Evolutionary conservation across 345 rosid species (phyloP).

Genomic region (Durio zibethinus): DNA sequence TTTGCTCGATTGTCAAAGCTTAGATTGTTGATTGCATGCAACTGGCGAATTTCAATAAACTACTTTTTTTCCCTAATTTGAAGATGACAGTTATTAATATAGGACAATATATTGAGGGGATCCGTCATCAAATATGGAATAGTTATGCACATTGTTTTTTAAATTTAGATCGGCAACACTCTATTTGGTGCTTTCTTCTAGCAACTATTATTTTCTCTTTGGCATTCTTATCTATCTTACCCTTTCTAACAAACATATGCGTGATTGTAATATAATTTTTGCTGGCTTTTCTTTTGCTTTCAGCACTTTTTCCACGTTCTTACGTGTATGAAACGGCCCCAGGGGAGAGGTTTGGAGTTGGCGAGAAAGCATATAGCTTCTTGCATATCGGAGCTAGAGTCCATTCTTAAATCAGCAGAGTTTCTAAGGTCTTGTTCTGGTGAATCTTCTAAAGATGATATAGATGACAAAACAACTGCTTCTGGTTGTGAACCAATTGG

Average conservation of each 20-base stretch:
- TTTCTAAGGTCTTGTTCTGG: slow-evolving; percentile 39
- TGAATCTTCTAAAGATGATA: slow-evolving; percentile 35
- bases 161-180: not conserved
- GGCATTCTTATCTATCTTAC: not conserved
- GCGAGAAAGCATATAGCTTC: slow-evolving; percentile 85
- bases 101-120: not conserved
- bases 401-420: slow-evolving; percentile 48
- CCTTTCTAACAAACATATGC: not conserved
- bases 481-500: slow-evolving; percentile 79
- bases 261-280: slow-evolving; percentile 14
- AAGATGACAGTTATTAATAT: not conserved
- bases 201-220: not conserved
- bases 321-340: slow-evolving; percentile 80
- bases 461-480: slow-evolving; percentile 78
- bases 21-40: not conserved
- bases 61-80: not conserved
- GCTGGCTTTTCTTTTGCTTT: slow-evolving; percentile 27
- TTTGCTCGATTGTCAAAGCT: not conserved
- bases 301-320: slow-evolving; percentile 94
- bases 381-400: slow-evolving; percentile 75
- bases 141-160: not conserved
- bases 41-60: not conserved
- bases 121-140: not conserved
- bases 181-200: not conserved
- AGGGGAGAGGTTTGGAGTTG: slow-evolving; percentile 91